Conservation (phyloP, 2,329 filamentous ascomycete species). For the Aureobasidium sp. region DNA sequence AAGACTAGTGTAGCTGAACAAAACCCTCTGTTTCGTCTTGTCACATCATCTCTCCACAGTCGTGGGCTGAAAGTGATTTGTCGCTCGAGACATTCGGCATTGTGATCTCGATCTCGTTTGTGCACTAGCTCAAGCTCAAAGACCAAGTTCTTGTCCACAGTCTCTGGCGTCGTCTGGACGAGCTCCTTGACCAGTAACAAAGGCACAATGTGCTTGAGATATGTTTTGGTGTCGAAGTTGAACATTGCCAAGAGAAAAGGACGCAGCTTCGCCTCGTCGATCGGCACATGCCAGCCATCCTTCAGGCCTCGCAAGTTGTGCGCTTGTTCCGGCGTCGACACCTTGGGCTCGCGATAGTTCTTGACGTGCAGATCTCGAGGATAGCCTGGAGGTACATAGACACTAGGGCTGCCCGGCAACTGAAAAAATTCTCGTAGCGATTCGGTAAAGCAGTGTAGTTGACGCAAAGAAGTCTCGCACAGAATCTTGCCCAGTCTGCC, state of each 20-base stretch:
- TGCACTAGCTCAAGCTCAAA: slow-evolving; percentile 29
- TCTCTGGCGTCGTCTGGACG: slow-evolving; percentile 19
- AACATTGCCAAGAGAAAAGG: slow-evolving; percentile 30
- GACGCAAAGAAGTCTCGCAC: slow-evolving; percentile 16
- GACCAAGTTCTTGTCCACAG: slow-evolving; percentile 20
- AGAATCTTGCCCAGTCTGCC: slow-evolving; percentile 30
- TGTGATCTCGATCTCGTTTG: slow-evolving; percentile 22
- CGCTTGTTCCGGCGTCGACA: slow-evolving; percentile 29
- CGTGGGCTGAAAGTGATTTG: slow-evolving; percentile 32
- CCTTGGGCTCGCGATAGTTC: slow-evolving; percentile 32
- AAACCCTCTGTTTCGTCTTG: too few relatives aligned
- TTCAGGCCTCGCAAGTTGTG: slow-evolving; percentile 25
- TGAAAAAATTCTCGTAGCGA: background rate
- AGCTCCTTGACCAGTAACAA: slow-evolving; percentile 29
- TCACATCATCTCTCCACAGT: too few relatives aligned
- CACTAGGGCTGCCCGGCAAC: background rate
- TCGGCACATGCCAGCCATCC: slow-evolving; percentile 25
- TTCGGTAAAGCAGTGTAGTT: slow-evolving; percentile 5
- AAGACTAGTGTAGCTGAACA: too few relatives aligned
- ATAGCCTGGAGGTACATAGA: slow-evolving; percentile 23
- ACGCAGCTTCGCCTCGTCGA: slow-evolving; percentile 32
- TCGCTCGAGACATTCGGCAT: slow-evolving; percentile 20
- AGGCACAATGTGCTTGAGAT: slow-evolving; percentile 34
- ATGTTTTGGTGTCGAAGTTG: slow-evolving; percentile 33
- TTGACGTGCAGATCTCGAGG: slow-evolving; percentile 25